phyloP scores from a whole-genome alignment of 352 stramenopile species.

The Phytophthora vignae region DNA sequence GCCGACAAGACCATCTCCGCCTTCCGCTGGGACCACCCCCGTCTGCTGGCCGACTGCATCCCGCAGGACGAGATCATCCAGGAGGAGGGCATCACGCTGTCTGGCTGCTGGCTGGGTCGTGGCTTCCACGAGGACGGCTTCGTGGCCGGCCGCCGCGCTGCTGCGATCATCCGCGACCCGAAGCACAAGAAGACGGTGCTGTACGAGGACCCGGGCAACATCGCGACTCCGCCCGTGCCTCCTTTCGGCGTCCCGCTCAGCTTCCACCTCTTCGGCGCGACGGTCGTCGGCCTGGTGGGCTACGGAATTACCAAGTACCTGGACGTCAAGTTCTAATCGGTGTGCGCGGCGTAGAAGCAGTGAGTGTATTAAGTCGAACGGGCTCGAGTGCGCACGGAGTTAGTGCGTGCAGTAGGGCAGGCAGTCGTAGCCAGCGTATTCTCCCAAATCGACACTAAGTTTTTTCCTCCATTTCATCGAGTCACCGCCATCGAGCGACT shows the following conservation, averaged over 20 bases:
- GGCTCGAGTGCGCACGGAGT: constrained; percentile 10
- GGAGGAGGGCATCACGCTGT: constrained; percentile 86
- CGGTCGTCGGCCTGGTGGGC: constrained; percentile 66
- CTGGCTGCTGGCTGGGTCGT: constrained; percentile 82
- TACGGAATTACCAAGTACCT: constrained; percentile 71
- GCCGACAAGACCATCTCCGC: constrained; percentile 65
- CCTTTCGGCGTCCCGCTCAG: constrained; percentile 76
- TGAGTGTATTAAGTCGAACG: constrained; percentile 31
- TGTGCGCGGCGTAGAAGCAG: constrained; percentile 21
- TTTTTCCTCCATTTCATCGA: constrained; percentile 3
- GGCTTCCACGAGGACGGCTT: constrained; percentile 91
- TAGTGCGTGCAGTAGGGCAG: constrained; percentile 10
- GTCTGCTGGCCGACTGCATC: constrained; percentile 82
- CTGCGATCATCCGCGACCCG: constrained; percentile 82
- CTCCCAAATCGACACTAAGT: constrained; percentile 18
- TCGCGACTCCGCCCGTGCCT: constrained; percentile 73
- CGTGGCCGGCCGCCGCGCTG: constrained; percentile 77
- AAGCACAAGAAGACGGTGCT: constrained; percentile 76
- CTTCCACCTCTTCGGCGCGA: constrained; percentile 64
- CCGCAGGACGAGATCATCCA: constrained; percentile 87
- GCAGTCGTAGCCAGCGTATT: constrained; percentile 12
- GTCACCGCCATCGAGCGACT: neutral
- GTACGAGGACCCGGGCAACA: constrained; percentile 90
- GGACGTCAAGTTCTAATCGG: constrained; percentile 54
- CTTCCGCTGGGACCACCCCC: constrained; percentile 89